Evolutionary conservation across 306 rosid species (phyloP), one percentile per base, ranked within the genome.

Genomic region (Dryas drummondii): DNA sequence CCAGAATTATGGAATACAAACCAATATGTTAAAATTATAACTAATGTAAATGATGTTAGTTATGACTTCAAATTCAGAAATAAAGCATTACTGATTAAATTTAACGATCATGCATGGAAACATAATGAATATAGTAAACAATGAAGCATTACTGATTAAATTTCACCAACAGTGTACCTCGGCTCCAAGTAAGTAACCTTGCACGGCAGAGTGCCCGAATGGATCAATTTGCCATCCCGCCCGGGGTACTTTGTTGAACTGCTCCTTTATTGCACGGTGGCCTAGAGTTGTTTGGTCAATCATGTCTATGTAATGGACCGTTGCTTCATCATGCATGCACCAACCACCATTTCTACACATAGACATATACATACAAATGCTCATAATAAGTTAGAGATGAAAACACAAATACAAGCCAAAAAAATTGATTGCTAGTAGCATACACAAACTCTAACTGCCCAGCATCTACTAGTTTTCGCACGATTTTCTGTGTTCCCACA

Each of bases 301-400:
- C 98, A 94, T 94, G 81, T 94, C 98, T 64, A 94, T 88, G 81
- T 91, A 91, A 75, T 91, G 97, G 5, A 68, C 32, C 12, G 98
- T 75, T 7, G 98, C 98, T 84, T 94, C 98, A 78, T 94, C 98
- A n/a, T 94, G 98, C 98, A 94, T 94, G 19, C 96, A 90, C 98
- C 98, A 94, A 45, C 97, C 98, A 9, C 97, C 98, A 77, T 94
- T 94, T 78, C 98, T 94, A 71, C 70, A 79, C 26, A 78, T 70
- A 76, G 0, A 61, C 32, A 16, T 41, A 52, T 16, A 26, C 61
- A 52, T 42, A n/a, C 8, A 66, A 26, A 16, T 46, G 9, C 64
- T 19, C 47, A 4, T 14, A n/a, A 14, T 10, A 4, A 3, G 59
- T 3, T 0, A 19, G 15, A 5, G 42, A 46, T 22, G 3, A 41